Conservation (phyloP, 83 land plant species). For the Picea abies region DNA sequence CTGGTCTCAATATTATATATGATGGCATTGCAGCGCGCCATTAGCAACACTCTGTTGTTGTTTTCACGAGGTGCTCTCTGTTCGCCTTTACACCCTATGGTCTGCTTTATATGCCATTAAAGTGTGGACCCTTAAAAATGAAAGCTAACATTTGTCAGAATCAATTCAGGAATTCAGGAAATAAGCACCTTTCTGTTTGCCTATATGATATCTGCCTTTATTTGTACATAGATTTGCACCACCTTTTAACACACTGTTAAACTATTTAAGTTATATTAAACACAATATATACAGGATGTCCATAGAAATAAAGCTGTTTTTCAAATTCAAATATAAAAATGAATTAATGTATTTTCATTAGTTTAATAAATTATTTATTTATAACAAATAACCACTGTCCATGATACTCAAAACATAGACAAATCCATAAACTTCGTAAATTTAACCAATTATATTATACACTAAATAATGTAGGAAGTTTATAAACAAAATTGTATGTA, state of each 20-base stretch:
- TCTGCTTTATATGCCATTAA: slow-evolving; percentile 9
- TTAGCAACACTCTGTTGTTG: not conserved
- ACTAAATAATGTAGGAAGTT: too few relatives aligned
- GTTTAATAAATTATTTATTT: too few relatives aligned
- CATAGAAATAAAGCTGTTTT: too few relatives aligned
- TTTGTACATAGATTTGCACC: not conserved
- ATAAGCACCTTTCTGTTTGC: slow-evolving; percentile 10
- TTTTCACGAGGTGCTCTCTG: slow-evolving; percentile 13
- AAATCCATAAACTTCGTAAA: too few relatives aligned
- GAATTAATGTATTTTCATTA: too few relatives aligned
- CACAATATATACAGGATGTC: too few relatives aligned
- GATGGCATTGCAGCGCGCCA: not conserved
- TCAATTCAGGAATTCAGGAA: not conserved
- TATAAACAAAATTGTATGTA: too few relatives aligned
- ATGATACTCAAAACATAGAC: too few relatives aligned
- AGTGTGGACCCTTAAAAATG: slow-evolving; percentile 3
- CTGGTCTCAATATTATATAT: slow-evolving; percentile 11
- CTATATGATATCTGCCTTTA: not conserved
- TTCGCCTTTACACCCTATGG: slow-evolving; percentile 8
- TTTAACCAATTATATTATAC: too few relatives aligned
- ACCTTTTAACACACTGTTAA: not conserved
- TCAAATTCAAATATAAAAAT: too few relatives aligned
- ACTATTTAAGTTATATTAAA: too few relatives aligned
- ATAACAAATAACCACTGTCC: too few relatives aligned
- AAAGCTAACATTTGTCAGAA: slow-evolving; percentile 11